Evolutionary conservation across 768 basidiomycete species (phyloP), one percentile per base, ranked within the genome.

Genomic region (Serpula lacrymans): DNA sequence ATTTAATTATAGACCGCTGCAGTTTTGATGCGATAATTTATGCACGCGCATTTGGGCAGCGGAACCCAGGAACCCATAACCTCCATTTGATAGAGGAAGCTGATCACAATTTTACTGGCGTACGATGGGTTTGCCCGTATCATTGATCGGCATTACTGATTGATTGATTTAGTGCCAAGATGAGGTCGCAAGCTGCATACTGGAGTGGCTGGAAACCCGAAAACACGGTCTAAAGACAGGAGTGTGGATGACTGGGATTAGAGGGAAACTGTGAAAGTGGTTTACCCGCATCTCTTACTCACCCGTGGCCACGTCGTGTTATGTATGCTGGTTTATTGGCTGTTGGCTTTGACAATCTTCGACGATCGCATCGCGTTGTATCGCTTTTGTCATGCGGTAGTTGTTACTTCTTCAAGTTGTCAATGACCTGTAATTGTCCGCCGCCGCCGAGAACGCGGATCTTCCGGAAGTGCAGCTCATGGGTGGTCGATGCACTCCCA

Each of bases 1-100:
- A 14, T 12, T 12, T 41, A 16, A 11, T 41, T 10, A 31, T 30
- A 29, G 26, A 23, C 22, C 20, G 45, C 37, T 32, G 17, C 51
- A 88, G 85, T 32, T 84, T 80, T 53, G 87, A 90, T 53, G 84
- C 80, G 0, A 41, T 80, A 46, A 80, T 88, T 29, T 88, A 87
- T 42, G 74, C 82, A 1, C 68, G 74, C 12, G 77, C 76, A 1
- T 68, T 86, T 33, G 73, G 80, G 22, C 52, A 60, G 23, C 71
- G 84, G 41, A 50, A 51, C 11, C 75, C 80, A 16, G 88, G 86
- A 34, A 86, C 84, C 6, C 84, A 88, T 55, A 80, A 69, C 13
- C 65, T 90, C 18, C 74, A 82, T 53, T 64, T 84, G 18, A 63
- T 88, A 27, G 88, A 90, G 57, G 74, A 72, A 31, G 84, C 82